Base-by-base conservation (phyloP, 192 early-diverging fungal genomes). In the Lunasporangiospora selenospora region DNA sequence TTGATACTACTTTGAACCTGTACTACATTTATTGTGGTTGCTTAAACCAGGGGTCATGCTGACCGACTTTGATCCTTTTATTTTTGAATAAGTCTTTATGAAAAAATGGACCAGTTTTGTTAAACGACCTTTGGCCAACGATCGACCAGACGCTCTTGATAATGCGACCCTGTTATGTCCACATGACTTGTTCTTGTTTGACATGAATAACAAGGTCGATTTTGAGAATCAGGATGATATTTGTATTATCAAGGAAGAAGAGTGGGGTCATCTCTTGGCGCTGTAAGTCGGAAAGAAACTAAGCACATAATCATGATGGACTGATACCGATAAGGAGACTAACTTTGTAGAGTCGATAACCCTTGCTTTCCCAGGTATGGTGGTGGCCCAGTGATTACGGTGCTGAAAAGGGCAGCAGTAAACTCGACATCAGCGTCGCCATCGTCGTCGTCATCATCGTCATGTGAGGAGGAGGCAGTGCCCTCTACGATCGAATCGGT, bases 71-170 rank as follows among this genome's bases (percentile, higher is more conserved):
- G 16, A 9, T 21, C 4, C 51, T 0, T 38, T 36, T 39, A 10
- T 19, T 23, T 39, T 4, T 24, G 4, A 1, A 18, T 37, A 55
- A 15, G 24, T 30, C 32, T 3, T 73, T 15, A 58, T 62, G 41
- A 58, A 39, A n/a, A 27, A 23, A 33, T 73, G 69, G 69, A 16
- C 42, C 12, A 42, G 53, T 36, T 73, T 44, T 40, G 26, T 62
- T 18, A 63, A 63, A 32, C 42, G 41, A 30, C 69, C 69, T 0
- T 11, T 39, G 16, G 32, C 23, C 16, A 52, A 57, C 41, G 11
- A 36, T 41, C 59, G 48, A 26, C 69, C 69, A 0, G 12, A 5
- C 3, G n/a, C 18, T 2, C 37, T 73, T 19, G 55, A 62, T 29
- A 62, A 63, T 33, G 24, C 16, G 6, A 30, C 21, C 8, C 41